Evolutionary conservation across 331 rosid genomes (phyloP).

Genomic region (Pyrus hybrid): DNA sequence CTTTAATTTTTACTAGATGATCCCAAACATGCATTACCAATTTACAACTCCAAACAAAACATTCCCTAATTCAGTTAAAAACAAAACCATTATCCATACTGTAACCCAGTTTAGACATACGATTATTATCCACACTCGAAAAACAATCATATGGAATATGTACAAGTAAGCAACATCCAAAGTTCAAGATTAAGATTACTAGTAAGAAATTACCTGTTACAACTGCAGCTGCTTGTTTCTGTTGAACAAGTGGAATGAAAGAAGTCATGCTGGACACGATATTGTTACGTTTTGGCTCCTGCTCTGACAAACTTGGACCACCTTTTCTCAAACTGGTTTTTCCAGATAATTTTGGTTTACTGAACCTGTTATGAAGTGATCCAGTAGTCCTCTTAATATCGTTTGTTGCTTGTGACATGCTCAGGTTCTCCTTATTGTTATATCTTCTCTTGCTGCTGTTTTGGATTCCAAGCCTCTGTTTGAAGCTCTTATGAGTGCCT

Average conservation of each 20-base stretch:
- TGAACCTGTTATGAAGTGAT: slow-evolving; percentile 37
- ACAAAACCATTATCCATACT: background rate
- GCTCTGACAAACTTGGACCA: slow-evolving; percentile 30
- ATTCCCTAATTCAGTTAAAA: background rate
- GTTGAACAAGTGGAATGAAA: slow-evolving; percentile 88
- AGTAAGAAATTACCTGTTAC: slow-evolving; percentile 42
- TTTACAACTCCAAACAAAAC: background rate
- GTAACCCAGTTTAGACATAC: background rate
- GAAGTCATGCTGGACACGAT: slow-evolving; percentile 68
- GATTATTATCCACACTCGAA: background rate
- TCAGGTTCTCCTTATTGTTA: slow-evolving; percentile 41
- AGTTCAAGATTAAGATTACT: background rate
- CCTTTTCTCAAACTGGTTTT: slow-evolving; percentile 36
- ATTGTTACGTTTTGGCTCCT: slow-evolving; percentile 43
- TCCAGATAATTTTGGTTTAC: slow-evolving; percentile 54
- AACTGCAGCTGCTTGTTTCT: slow-evolving; percentile 73
- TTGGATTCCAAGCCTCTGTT: slow-evolving; percentile 40
- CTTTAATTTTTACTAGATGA: background rate
- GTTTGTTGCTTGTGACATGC: slow-evolving; percentile 35
- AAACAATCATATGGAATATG: background rate
- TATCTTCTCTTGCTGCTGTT: slow-evolving; percentile 31
- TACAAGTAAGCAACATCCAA: background rate
- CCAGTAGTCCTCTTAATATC: slow-evolving; percentile 41
- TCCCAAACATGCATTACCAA: background rate
- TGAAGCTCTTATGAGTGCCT: slow-evolving; percentile 37